A percentile compares a stretch with the other conserved stretches of the same genome.
phyloP scores from a whole-genome alignment of 805 yeast species.

The Spathaspora boniae region DNA sequence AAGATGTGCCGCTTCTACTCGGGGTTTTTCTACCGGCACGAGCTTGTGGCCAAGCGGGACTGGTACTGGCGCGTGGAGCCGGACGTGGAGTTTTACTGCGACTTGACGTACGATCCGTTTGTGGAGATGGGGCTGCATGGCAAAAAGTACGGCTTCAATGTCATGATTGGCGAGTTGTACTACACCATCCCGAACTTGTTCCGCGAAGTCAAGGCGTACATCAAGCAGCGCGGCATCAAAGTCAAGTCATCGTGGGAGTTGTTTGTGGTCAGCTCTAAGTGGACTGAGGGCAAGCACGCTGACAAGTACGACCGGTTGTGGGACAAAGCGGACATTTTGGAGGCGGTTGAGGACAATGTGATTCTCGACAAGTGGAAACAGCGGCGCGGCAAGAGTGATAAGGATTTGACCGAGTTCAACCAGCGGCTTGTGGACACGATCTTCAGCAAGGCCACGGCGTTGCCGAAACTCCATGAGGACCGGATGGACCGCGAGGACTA shows the following conservation, averaged over 20 bases:
- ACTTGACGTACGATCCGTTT: constrained; percentile 89
- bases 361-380: constrained; percentile 21
- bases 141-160: constrained; percentile 83
- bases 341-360: constrained; percentile 25
- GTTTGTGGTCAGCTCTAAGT: constrained; percentile 41
- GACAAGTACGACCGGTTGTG: constrained; percentile 21
- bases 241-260: constrained; percentile 70
- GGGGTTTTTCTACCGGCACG: constrained; percentile 79
- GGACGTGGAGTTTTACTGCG: constrained; percentile 85
- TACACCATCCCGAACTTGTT: constrained; percentile 83
- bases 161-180: constrained; percentile 70
- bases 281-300: constrained; percentile 19
- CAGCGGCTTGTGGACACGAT: constrained; percentile 33
- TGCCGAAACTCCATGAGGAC: constrained; percentile 43
- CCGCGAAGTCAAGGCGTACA: constrained; percentile 64
- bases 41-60: constrained; percentile 62
- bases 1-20: constrained; percentile 94
- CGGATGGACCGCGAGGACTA: constrained; percentile 64
- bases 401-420: constrained; percentile 20
- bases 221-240: constrained; percentile 40
- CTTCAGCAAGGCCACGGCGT: constrained; percentile 32
- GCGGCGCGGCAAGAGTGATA: constrained; percentile 19
- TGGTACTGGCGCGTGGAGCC: constrained; percentile 99
- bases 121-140: constrained; percentile 64
- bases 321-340: constrained; percentile 17